Conservation (phyloP, 2,329 filamentous ascomycete species). For the Alternaria rosae region DNA sequence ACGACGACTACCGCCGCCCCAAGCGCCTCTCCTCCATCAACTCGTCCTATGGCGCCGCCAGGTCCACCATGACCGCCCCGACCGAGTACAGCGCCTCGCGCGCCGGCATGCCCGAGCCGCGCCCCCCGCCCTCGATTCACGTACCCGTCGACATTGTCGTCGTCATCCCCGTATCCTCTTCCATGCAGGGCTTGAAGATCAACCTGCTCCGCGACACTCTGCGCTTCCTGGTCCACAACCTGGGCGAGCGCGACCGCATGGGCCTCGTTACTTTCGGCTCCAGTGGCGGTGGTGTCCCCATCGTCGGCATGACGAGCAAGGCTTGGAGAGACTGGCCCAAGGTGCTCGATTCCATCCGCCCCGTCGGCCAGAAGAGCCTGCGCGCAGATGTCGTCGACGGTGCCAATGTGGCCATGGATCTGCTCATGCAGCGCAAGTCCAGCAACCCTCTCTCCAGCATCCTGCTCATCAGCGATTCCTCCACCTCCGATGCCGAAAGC, state of each 20-base stretch:
- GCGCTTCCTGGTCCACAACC: constrained; percentile 86
- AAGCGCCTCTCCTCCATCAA: constrained; percentile 83
- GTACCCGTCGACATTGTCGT: constrained; percentile 95
- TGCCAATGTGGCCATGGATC: constrained; percentile 96
- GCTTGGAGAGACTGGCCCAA: constrained; percentile 91
- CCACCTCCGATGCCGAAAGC: constrained; percentile 90
- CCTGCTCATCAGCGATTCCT: constrained; percentile 95
- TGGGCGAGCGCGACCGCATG: constrained; percentile 95
- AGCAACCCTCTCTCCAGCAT: constrained; percentile 96
- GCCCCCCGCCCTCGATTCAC: constrained; percentile 68
- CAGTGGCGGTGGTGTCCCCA: constrained; percentile 87
- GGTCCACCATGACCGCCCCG: constrained; percentile 85
- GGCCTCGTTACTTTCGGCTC: constrained; percentile 96
- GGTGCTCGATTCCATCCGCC: constrained; percentile 84
- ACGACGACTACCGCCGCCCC: constrained; percentile 77
- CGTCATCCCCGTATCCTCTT: constrained; percentile 95
- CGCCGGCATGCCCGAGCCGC: constrained; percentile 52
- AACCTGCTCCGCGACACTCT: constrained; percentile 90
- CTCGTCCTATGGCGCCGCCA: constrained; percentile 82
- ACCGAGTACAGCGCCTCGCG: constrained; percentile 86
- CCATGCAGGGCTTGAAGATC: constrained; percentile 99
- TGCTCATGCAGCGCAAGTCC: constrained; percentile 96
- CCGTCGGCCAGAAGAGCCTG: constrained; percentile 94
- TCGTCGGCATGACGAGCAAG: constrained; percentile 98
- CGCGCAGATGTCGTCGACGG: constrained; percentile 97